Conservation (phyloP, 352 stramenopile genomes). For the Saprolegnia parasitica region DNA sequence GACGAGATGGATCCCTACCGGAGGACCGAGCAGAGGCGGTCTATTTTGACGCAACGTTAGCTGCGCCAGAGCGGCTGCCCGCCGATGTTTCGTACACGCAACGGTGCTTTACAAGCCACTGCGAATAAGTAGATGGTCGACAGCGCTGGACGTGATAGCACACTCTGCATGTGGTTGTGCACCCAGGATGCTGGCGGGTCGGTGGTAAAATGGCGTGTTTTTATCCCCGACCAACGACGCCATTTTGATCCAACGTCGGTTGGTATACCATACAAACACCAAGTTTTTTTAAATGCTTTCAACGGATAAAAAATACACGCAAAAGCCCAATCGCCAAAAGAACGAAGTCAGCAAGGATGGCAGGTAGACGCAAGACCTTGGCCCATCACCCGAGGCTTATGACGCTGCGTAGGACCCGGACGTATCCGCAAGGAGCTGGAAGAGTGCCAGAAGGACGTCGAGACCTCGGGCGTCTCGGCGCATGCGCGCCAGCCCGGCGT, state of each 20-base stretch:
- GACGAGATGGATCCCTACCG: no score
- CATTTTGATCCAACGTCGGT: neutral
- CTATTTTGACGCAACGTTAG: no score
- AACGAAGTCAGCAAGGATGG: slow-evolving; percentile 5
- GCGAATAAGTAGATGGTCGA: no score
- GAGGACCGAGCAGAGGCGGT: no score
- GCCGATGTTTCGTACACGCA: no score
- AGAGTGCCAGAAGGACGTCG: slow-evolving; percentile 79
- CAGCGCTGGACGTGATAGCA: no score
- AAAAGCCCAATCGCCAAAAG: neutral
- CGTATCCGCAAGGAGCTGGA: slow-evolving; percentile 84
- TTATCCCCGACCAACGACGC: neutral
- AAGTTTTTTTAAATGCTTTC: neutral
- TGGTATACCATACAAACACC: neutral
- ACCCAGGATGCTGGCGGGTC: no score
- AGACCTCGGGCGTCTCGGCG: slow-evolving; percentile 75
- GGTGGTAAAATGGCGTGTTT: neutral
- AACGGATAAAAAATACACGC: neutral
- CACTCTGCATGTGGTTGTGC: no score
- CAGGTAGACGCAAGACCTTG: neutral
- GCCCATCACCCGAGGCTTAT: neutral
- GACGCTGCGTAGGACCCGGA: slow-evolving; percentile 1
- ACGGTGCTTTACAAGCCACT: no score
- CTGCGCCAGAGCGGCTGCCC: no score
- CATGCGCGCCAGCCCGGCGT: slow-evolving; percentile 36